Evolutionary conservation across 1,284 basidiomycete species (phyloP).

Genomic region (Kwoniella shivajii): DNA sequence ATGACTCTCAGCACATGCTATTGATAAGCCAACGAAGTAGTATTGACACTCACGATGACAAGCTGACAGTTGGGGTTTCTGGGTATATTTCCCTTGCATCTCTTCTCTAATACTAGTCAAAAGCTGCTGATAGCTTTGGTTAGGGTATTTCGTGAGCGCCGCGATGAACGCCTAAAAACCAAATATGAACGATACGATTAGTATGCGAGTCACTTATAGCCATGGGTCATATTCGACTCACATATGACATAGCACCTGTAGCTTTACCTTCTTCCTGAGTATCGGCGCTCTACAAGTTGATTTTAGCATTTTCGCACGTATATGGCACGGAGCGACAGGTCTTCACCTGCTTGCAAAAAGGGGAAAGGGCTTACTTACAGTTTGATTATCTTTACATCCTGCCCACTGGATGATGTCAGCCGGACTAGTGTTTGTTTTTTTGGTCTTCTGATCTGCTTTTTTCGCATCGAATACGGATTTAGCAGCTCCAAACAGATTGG

Average conservation of each 20-base stretch:
- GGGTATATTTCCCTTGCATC: slow-evolving; percentile 66
- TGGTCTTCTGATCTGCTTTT: slow-evolving; percentile 66
- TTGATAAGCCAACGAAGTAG: too few species aligned
- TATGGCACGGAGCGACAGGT: too few species aligned
- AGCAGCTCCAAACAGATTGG: slow-evolving; percentile 39
- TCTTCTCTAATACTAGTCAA: slow-evolving; percentile 67
- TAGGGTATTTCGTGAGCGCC: slow-evolving; percentile 63
- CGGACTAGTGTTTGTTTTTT: slow-evolving; percentile 71
- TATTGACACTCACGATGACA: slow-evolving; percentile 45
- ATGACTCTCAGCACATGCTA: too few species aligned
- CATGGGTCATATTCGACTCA: too few species aligned
- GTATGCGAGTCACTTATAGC: too few species aligned
- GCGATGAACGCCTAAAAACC: slow-evolving; percentile 69
- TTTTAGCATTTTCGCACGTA: neutral
- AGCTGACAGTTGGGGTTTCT: slow-evolving; percentile 71
- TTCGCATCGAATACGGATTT: slow-evolving; percentile 55
- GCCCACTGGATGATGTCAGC: slow-evolving; percentile 72
- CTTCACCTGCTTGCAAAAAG: neutral
- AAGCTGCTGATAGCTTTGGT: slow-evolving; percentile 79
- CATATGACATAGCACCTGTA: slow-evolving; percentile 74
- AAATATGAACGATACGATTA: neutral
- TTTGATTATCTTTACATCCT: slow-evolving; percentile 90
- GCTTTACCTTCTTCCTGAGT: slow-evolving; percentile 75
- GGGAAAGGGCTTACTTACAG: slow-evolving; percentile 57
- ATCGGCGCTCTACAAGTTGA: slow-evolving; percentile 63